A percentile compares a stretch with the other conserved stretches of the same genome.
These are phyloP conservation scores for Macadamia integrifolia DNA, from an alignment of 164 flowering plant species.

Conservation along the genomic window DNA sequence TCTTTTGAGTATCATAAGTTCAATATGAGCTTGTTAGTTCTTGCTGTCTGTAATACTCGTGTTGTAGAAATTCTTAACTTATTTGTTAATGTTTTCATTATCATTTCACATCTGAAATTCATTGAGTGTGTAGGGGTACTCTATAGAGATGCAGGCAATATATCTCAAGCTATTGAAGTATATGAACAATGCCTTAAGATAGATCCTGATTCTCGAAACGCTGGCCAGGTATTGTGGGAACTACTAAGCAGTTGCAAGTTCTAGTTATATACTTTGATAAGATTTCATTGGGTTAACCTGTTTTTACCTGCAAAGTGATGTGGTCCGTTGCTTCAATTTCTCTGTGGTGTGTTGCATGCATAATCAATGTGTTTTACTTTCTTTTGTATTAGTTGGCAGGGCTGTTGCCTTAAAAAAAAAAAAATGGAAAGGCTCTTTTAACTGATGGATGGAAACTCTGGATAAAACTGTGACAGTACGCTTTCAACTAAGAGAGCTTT, in stretches of 20 bases:
- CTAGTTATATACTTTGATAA: neutral
- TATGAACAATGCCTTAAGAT: constrained; percentile 95
- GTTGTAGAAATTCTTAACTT: no score
- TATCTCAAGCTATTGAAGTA: constrained; percentile 80
- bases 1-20: no score
- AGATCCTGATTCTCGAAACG: constrained; percentile 99
- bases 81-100: neutral
- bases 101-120: constrained; percentile 1
- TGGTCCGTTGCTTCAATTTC: no score
- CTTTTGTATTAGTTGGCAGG: neutral
- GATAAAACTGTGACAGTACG: no score
- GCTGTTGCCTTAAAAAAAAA: no score
- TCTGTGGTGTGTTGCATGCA: no score
- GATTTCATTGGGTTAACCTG: neutral
- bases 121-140: constrained; percentile 67
- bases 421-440: no score
- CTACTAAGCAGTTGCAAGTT: neutral
- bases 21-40: no score
- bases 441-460: no score
- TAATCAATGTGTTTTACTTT: neutral
- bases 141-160: constrained; percentile 95
- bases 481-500: no score
- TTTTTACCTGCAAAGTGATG: neutral
- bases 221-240: constrained; percentile 70
- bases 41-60: no score